phyloP scores from a whole-genome alignment of 768 basidiomycete genomes.

The Leccinum subtestaceum region DNA sequence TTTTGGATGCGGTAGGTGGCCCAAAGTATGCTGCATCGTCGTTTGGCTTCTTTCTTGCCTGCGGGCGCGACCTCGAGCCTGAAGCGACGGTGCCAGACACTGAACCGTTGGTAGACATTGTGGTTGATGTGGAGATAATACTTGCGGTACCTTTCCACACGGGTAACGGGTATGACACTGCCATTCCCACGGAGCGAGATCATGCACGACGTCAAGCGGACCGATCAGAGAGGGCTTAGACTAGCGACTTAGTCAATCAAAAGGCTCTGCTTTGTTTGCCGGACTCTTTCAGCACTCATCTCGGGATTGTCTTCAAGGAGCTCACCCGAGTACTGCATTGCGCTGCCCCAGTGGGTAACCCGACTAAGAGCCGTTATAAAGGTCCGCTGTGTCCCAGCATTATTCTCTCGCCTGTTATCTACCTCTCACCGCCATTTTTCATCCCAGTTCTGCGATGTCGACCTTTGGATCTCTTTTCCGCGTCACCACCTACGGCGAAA shows the following conservation, averaged over 20 bases:
- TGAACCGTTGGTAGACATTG: constrained; percentile 28
- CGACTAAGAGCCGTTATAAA: constrained; percentile 18
- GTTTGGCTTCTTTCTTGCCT: constrained; percentile 58
- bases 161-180: not conserved
- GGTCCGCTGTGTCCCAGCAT: constrained; percentile 8
- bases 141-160: constrained; percentile 2
- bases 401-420: not conserved
- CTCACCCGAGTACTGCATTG: constrained; percentile 26
- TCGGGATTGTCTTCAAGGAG: constrained; percentile 11
- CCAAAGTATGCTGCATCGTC: constrained; percentile 73
- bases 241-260: not conserved
- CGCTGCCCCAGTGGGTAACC: constrained; percentile 8
- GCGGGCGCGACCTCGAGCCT: constrained; percentile 59
- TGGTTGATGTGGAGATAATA: not conserved
- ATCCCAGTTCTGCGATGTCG: constrained; percentile 59
- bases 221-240: not conserved
- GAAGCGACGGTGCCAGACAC: constrained; percentile 30
- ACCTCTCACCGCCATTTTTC: constrained; percentile 14
- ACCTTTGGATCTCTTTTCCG: constrained; percentile 89
- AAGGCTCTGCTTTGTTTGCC: not conserved
- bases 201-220: not conserved
- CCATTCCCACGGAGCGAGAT: constrained; percentile 23
- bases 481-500: constrained; percentile 97
- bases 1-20: constrained; percentile 55
- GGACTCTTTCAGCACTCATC: not conserved